Conservation (phyloP, 2,329 filamentous ascomycete genomes). For the Arthrobotrys sphaeroides region DNA sequence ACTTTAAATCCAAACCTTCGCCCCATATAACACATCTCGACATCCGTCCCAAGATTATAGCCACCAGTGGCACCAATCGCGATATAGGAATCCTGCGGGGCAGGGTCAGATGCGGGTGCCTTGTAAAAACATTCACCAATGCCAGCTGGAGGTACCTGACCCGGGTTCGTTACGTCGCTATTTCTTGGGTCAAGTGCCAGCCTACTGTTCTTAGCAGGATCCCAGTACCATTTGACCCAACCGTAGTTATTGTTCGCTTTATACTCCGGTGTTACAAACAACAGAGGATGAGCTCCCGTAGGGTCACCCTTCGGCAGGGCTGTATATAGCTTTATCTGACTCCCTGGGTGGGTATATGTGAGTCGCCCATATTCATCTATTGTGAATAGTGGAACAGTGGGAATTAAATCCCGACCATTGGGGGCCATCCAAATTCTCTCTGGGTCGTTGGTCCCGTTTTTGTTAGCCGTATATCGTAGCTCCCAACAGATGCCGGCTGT, state of each 20-base stretch:
- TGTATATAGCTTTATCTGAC: not conserved
- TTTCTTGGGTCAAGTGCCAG: not conserved
- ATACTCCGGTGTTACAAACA: not conserved
- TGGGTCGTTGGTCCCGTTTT: not conserved
- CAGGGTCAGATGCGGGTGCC: not conserved
- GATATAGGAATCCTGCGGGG: not conserved
- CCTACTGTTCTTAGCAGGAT: not conserved
- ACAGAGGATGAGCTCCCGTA: not conserved
- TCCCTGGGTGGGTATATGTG: not conserved
- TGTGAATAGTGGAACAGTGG: not conserved
- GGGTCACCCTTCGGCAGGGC: not conserved
- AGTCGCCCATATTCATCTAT: not conserved
- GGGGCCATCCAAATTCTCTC: not conserved
- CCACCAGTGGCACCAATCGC: not conserved
- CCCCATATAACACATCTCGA: not conserved
- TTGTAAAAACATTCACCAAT: not conserved
- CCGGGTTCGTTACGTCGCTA: not conserved
- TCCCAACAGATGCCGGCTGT: not conserved
- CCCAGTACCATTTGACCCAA: not conserved
- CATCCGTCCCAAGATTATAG: not conserved
- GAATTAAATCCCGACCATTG: not conserved
- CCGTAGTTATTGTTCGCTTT: not conserved
- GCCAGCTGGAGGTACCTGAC: not conserved
- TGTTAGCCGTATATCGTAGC: not conserved
- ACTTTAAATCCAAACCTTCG: not conserved